A percentile compares a stretch with the other conserved stretches of the same genome.
phyloP scores from a whole-genome alignment of 2,329 filamentous ascomycete species.

The Trichoderma atrobrunneum region DNA sequence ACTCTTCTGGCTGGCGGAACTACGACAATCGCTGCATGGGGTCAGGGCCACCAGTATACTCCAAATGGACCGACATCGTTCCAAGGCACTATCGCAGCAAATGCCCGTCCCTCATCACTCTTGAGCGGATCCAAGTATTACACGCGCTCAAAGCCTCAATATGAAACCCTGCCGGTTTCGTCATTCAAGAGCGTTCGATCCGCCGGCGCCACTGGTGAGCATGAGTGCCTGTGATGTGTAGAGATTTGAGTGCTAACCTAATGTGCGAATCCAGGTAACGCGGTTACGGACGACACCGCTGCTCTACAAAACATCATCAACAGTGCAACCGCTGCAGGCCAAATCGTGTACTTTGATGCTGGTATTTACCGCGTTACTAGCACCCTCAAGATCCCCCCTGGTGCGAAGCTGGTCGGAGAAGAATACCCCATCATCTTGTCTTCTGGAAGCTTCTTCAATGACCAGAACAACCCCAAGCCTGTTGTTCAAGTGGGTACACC shows the following conservation, averaged over 20 bases:
- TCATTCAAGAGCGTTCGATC: constrained; percentile 19
- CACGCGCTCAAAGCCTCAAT: constrained; percentile 19
- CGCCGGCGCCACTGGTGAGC: constrained; percentile 3
- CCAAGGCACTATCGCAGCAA: not conserved
- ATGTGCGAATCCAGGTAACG: constrained; percentile 45
- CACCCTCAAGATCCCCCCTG: constrained; percentile 46
- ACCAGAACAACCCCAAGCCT: constrained; percentile 2
- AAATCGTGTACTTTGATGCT: constrained; percentile 16
- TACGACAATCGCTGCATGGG: not conserved
- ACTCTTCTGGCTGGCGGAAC: constrained; percentile 6
- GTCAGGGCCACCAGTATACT: constrained; percentile 5
- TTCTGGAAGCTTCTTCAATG: constrained; percentile 5
- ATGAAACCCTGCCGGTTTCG: not conserved
- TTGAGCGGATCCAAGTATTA: constrained; percentile 1
- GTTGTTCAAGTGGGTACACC: constrained; percentile 1
- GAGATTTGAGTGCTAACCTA: constrained; percentile 53
- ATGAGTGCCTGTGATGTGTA: not conserved
- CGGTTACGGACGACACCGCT: constrained; percentile 59
- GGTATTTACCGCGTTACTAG: constrained; percentile 43
- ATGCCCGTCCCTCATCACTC: not conserved
- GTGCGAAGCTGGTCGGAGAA: constrained; percentile 36
- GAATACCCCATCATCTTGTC: constrained; percentile 10
- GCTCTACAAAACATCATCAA: constrained; percentile 32
- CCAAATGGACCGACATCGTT: constrained; percentile 1
- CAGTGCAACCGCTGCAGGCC: constrained; percentile 33